Percentiles rank a stretch among this genome's conserved stretches.
These are phyloP conservation scores for Phytophthora aleatoria DNA, from an alignment of 352 stramenopile genomes.

Conservation along the genomic window DNA sequence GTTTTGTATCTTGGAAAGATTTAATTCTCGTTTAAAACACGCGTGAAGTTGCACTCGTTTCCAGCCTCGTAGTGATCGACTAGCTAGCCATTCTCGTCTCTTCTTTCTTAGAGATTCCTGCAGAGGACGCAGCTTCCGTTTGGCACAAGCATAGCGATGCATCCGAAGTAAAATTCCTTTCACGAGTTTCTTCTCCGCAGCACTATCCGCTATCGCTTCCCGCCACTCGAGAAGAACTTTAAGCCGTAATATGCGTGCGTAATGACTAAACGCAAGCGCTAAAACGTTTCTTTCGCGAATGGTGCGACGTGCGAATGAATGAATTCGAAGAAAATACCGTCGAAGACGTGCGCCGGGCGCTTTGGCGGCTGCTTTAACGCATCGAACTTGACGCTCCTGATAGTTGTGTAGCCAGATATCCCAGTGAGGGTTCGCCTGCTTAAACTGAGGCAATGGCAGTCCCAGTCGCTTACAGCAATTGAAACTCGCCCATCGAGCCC, in stretches of 20 bases:
- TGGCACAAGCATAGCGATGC: constrained; percentile 39
- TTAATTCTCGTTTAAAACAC: constrained; percentile 63
- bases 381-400: constrained; percentile 76
- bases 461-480: constrained; percentile 51
- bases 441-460: constrained; percentile 51
- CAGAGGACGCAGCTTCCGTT: constrained; percentile 46
- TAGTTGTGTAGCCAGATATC: constrained; percentile 80
- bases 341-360: constrained; percentile 53
- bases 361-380: constrained; percentile 62
- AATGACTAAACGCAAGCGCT: constrained; percentile 30
- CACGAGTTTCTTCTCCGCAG: constrained; percentile 49
- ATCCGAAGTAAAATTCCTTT: constrained; percentile 34
- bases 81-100: constrained; percentile 24
- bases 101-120: constrained; percentile 29
- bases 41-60: constrained; percentile 57
- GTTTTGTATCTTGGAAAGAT: constrained; percentile 50
- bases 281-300: constrained; percentile 21
- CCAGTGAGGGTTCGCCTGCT: constrained; percentile 59
- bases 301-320: constrained; percentile 26
- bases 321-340: constrained; percentile 51
- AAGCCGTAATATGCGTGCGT: constrained; percentile 7
- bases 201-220: constrained; percentile 50
- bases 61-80: constrained; percentile 49
- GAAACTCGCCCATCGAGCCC: constrained; percentile 67
- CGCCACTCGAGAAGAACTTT: constrained; percentile 50